These are phyloP conservation scores for Crithidia fasciculata DNA, from an alignment of 208 protist species.

Conservation along the genomic window DNA sequence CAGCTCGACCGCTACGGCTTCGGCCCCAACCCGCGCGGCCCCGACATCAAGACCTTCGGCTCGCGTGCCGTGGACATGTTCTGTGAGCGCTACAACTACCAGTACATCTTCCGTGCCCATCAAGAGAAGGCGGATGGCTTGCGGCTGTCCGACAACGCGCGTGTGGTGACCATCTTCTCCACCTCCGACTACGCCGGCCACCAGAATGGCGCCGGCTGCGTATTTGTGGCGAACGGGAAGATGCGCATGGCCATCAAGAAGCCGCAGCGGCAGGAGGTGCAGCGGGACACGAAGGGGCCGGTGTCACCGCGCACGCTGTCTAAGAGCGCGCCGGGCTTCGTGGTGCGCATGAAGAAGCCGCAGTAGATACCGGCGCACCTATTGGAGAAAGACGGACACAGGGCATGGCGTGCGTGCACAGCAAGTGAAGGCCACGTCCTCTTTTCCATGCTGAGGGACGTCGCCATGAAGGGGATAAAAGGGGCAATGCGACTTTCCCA, in stretches of 20 bases:
- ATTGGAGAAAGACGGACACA: constrained; percentile 2
- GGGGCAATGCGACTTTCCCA: too few relatives aligned
- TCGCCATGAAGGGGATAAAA: too few relatives aligned
- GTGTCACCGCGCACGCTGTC: constrained; percentile 71
- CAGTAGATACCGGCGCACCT: constrained; percentile 18
- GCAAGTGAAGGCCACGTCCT: too few relatives aligned
- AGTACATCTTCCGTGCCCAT: constrained; percentile 95
- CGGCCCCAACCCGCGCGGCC: constrained; percentile 87
- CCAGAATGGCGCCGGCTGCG: constrained; percentile 90
- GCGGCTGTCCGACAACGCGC: constrained; percentile 88
- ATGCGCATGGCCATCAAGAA: constrained; percentile 94
- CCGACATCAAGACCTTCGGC: constrained; percentile 91
- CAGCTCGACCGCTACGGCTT: constrained; percentile 90
- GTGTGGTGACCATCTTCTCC: constrained; percentile 94
- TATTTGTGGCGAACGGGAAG: constrained; percentile 83
- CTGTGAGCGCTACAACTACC: constrained; percentile 90
- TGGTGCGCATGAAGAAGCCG: constrained; percentile 70
- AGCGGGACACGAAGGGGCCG: constrained; percentile 65
- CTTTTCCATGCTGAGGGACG: too few relatives aligned
- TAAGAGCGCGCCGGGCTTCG: constrained; percentile 71
- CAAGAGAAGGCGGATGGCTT: constrained; percentile 92
- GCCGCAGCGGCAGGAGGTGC: constrained; percentile 65
- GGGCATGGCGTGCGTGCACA: neutral
- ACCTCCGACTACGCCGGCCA: constrained; percentile 92
- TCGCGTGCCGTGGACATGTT: constrained; percentile 92